Percentiles rank a stretch among this genome's conserved stretches.
phyloP scores from a whole-genome alignment of 306 rosid genomes.

The Cucurbita argyrosperma region DNA sequence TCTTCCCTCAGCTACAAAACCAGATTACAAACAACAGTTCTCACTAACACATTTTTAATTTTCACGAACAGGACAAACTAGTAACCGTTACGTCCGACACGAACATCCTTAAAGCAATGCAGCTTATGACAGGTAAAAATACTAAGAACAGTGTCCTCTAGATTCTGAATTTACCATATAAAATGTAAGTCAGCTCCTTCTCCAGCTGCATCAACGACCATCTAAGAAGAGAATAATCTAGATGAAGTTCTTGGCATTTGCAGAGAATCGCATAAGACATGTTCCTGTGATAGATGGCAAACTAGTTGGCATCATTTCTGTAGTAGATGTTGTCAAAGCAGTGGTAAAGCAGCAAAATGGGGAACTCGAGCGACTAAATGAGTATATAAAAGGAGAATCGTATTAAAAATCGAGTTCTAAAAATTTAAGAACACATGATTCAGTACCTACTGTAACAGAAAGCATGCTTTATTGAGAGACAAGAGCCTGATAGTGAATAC shows the following conservation, averaged over 20 bases:
- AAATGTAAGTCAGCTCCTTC: neutral
- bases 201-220: neutral
- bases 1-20: neutral
- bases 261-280: constrained; percentile 60
- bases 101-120: constrained; percentile 81
- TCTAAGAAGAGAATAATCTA: neutral
- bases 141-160: constrained; percentile 4
- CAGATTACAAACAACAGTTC: constrained; percentile 8
- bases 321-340: constrained; percentile 69
- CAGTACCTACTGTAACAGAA: neutral
- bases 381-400: constrained; percentile 60
- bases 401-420: constrained; percentile 13
- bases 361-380: constrained; percentile 54
- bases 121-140: constrained; percentile 67
- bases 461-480: neutral
- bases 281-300: constrained; percentile 83
- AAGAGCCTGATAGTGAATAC: neutral
- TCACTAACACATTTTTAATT: neutral
- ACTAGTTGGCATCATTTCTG: constrained; percentile 80
- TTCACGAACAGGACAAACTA: constrained; percentile 36
- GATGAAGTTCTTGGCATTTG: neutral
- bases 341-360: constrained; percentile 72
- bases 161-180: neutral
- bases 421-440: neutral
- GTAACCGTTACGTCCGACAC: constrained; percentile 64